A percentile compares a stretch with the other conserved stretches of the same genome.
Evolutionary conservation across 2,329 filamentous ascomycete genomes (phyloP).

Genomic region (Dendryphion nanum): DNA sequence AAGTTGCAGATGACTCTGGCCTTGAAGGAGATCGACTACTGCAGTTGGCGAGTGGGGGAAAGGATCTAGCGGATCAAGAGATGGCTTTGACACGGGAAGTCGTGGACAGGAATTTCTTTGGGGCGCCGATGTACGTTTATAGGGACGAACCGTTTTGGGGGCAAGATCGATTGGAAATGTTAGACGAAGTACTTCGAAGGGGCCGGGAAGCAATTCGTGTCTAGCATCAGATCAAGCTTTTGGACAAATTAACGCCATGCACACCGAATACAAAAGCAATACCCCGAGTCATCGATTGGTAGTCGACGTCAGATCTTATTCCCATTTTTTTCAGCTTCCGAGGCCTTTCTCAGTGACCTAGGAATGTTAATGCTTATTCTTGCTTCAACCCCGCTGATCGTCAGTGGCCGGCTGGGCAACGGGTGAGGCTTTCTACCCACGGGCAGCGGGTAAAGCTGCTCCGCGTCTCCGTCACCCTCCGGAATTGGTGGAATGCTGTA

Average conservation of each 20-base stretch:
- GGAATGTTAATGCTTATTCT: too few species aligned
- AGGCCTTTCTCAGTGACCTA: too few species aligned
- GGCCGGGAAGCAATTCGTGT: slow-evolving; percentile 12
- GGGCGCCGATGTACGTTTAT: slow-evolving; percentile 20
- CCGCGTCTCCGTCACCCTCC: slow-evolving; percentile 4
- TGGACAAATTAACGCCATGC: too few species aligned
- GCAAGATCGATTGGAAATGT: slow-evolving; percentile 22
- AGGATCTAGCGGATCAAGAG: background rate
- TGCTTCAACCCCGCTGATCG: slow-evolving; percentile 9
- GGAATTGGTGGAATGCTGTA: slow-evolving; percentile 9
- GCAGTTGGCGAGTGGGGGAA: slow-evolving; percentile 4
- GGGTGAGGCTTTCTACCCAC: slow-evolving; percentile 7
- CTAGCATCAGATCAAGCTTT: too few species aligned
- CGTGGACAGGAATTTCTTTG: slow-evolving; percentile 10
- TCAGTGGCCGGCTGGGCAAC: slow-evolving; percentile 9
- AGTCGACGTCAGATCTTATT: too few species aligned
- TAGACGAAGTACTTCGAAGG: slow-evolving; percentile 20
- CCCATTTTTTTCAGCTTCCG: too few species aligned
- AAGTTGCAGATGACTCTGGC: slow-evolving; percentile 3
- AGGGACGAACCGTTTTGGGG: slow-evolving; percentile 23
- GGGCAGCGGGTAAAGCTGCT: background rate
- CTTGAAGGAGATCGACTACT: slow-evolving; percentile 3
- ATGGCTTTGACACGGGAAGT: background rate
- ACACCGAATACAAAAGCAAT: too few species aligned
- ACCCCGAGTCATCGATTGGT: too few species aligned